Evolutionary conservation across 805 yeast species (phyloP).

Genomic region (Priceomyces castillae): DNA sequence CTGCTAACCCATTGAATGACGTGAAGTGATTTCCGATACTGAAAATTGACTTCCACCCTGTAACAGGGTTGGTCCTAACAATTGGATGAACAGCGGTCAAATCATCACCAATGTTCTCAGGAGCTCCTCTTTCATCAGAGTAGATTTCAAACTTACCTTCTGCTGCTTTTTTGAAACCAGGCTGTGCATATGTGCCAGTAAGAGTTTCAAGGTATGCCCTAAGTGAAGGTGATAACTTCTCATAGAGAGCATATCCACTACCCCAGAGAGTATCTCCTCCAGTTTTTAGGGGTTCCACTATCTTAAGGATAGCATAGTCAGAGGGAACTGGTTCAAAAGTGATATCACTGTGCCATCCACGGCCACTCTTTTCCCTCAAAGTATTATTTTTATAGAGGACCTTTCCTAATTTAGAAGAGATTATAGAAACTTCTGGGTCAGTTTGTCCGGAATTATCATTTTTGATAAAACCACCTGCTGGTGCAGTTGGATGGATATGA

Average conservation of each 20-base stretch:
- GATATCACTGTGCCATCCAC: conserved; percentile 51
- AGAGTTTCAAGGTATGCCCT: conserved; percentile 8
- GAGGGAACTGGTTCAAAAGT: conserved; percentile 58
- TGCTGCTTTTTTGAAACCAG: conserved; percentile 22
- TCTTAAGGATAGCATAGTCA: conserved; percentile 52
- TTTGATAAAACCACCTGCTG: conserved; percentile 10
- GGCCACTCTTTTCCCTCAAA: neutral
- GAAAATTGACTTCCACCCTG: conserved; percentile 27
- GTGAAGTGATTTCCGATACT: conserved; percentile 22
- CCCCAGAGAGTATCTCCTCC: conserved; percentile 59
- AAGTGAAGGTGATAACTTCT: conserved; percentile 49
- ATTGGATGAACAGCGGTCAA: conserved; percentile 22
- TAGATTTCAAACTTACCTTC: conserved; percentile 29
- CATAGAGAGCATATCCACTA: conserved; percentile 53
- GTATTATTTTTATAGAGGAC: conserved; percentile 1
- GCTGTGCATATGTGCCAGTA: conserved; percentile 8
- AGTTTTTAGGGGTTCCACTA: conserved; percentile 46
- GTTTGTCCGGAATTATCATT: conserved; percentile 6
- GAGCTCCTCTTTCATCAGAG: conserved; percentile 23
- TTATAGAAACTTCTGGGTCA: conserved; percentile 10
- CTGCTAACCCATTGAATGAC: conserved; percentile 8
- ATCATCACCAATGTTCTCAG: conserved; percentile 17
- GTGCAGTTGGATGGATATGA: conserved; percentile 10
- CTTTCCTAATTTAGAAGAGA: conserved; percentile 6
- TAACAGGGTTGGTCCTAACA: conserved; percentile 30